These are phyloP conservation scores for maize (Zea mays) DNA, from an alignment of 176 grass and related monocot species.

Conservation along the genomic window DNA sequence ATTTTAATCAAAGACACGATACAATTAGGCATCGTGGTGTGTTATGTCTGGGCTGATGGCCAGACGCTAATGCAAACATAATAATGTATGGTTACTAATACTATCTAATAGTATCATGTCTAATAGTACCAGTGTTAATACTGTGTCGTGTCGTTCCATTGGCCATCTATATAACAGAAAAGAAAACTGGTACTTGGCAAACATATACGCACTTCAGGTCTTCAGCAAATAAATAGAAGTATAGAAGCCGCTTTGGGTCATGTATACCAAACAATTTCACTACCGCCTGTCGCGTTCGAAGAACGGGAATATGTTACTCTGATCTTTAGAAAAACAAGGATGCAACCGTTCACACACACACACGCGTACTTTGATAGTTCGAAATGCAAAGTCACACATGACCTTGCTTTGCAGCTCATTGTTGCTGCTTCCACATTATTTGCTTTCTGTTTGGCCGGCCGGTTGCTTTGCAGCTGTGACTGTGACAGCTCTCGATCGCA, in stretches of 20 bases:
- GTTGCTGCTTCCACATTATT: conserved; percentile 16
- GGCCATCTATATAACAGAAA: too few relatives aligned
- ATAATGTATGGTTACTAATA: too few relatives aligned
- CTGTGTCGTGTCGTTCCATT: too few relatives aligned
- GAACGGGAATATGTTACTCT: conserved; percentile 21
- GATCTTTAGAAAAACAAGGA: conserved; percentile 42
- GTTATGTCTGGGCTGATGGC: too few relatives aligned
- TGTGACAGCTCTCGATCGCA: conserved; percentile 17
- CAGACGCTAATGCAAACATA: too few relatives aligned
- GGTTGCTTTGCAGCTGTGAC: conserved; percentile 16
- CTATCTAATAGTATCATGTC: too few relatives aligned
- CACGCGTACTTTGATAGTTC: conserved; percentile 18
- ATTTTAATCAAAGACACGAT: too few relatives aligned
- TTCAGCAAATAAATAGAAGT: neutral
- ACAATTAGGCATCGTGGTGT: too few relatives aligned
- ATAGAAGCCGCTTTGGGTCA: neutral
- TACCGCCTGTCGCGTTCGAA: neutral
- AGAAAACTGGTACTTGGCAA: neutral
- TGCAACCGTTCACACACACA: conserved; percentile 31
- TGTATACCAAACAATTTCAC: conserved; percentile 9
- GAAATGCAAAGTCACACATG: conserved; percentile 24
- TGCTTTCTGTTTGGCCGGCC: neutral
- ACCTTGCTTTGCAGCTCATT: conserved; percentile 22
- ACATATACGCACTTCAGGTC: neutral
- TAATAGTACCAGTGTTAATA: too few relatives aligned